phyloP scores from a whole-genome alignment of 2,329 filamentous ascomycete genomes.

The Stachybotrys chlorohalonatus region DNA sequence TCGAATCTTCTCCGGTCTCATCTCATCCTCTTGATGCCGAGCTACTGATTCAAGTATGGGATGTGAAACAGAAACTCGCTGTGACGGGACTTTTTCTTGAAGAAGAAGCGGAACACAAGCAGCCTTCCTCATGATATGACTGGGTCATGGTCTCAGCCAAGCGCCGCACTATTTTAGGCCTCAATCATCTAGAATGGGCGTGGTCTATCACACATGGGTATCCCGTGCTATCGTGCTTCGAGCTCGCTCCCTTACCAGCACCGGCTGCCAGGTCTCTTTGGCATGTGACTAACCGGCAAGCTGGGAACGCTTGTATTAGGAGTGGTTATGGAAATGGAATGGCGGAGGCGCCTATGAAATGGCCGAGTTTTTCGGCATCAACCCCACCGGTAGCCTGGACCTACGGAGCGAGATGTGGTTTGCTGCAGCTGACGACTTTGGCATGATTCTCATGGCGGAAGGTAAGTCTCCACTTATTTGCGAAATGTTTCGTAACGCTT shows the following conservation, averaged over 20 bases:
- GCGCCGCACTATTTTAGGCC: slow-evolving; percentile 7
- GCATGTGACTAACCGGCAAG: slow-evolving; percentile 2
- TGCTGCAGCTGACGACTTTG: slow-evolving; percentile 9
- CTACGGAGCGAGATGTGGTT: slow-evolving; percentile 7
- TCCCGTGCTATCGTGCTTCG: slow-evolving; percentile 9
- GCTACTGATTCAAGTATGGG: slow-evolving; percentile 7
- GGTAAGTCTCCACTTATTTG: slow-evolving; percentile 1
- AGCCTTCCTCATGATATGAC: slow-evolving; percentile 5
- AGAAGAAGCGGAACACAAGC: slow-evolving; percentile 2
- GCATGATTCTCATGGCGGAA: slow-evolving; percentile 9
- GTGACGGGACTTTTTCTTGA: slow-evolving; percentile 6
- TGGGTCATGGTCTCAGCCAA: slow-evolving; percentile 9
- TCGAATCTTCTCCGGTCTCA: not conserved
- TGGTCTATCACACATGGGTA: slow-evolving; percentile 9
- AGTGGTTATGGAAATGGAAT: slow-evolving; percentile 7
- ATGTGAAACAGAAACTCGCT: slow-evolving; percentile 6
- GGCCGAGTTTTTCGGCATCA: slow-evolving; percentile 8
- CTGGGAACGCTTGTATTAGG: slow-evolving; percentile 3
- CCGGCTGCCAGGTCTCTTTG: slow-evolving; percentile 7
- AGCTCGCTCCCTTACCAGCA: slow-evolving; percentile 7
- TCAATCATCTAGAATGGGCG: slow-evolving; percentile 10
- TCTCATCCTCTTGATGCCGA: not conserved
- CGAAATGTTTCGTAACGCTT: no score
- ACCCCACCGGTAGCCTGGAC: slow-evolving; percentile 1
- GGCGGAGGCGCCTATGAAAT: slow-evolving; percentile 5